Percentiles rank a stretch among this genome's conserved stretches.
Evolutionary conservation across 306 rosid genomes (phyloP).

Genomic region (Gynostemma pentaphyllum): DNA sequence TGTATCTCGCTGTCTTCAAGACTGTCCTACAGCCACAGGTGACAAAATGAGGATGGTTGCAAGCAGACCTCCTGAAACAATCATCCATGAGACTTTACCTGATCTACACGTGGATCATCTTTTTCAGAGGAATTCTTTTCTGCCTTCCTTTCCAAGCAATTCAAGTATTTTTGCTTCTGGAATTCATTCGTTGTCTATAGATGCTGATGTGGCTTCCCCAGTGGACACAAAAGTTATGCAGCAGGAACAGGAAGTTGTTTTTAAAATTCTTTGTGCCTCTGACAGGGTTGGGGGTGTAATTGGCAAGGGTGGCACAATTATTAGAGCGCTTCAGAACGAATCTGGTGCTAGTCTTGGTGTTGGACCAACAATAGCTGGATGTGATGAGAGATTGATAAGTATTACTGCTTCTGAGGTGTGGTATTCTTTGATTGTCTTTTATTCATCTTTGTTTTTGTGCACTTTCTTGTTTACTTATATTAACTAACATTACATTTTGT

Average conservation of each 20-base stretch:
- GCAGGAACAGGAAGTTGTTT: conserved; percentile 71
- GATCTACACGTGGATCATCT: conserved; percentile 41
- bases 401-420: conserved; percentile 83
- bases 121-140: conserved; percentile 33
- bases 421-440: conserved; percentile 4
- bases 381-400: conserved; percentile 71
- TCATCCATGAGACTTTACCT: conserved; percentile 28
- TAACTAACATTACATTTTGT: background rate
- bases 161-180: conserved; percentile 49
- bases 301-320: conserved; percentile 82
- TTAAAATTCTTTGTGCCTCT: conserved; percentile 67
- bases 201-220: conserved; percentile 43
- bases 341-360: conserved; percentile 74
- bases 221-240: conserved; percentile 30
- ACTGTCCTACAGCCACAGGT: conserved; percentile 30
- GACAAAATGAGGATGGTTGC: conserved; percentile 38
- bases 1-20: conserved; percentile 70
- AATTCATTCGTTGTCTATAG: conserved; percentile 40
- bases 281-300: conserved; percentile 86
- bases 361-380: conserved; percentile 51
- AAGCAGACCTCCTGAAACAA: conserved; percentile 44
- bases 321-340: conserved; percentile 79
- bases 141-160: conserved; percentile 37
- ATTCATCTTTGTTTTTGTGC: conserved; percentile 6
- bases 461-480: background rate